Conservation (phyloP, 169 alveolate genomes). For the Hepatocystis sp. region DNA sequence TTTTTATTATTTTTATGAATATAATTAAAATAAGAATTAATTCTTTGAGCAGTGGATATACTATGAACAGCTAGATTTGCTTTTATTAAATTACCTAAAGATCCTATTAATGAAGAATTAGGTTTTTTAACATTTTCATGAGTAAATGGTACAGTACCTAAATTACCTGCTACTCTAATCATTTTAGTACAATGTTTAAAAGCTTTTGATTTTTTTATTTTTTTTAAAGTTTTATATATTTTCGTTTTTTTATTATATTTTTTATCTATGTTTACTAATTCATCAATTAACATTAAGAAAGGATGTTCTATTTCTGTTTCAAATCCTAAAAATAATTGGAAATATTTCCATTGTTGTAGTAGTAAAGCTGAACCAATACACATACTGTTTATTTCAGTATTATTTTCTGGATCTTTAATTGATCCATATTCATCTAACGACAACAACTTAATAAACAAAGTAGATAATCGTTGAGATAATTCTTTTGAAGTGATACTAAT, state of each 20-base stretch:
- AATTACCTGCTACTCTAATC: constrained; percentile 58
- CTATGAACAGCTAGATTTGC: constrained; percentile 30
- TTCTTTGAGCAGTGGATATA: constrained; percentile 32
- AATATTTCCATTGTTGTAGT: constrained; percentile 67
- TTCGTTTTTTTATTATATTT: constrained; percentile 24
- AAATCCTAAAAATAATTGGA: constrained; percentile 30
- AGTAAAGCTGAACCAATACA: constrained; percentile 59
- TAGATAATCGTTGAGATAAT: constrained; percentile 58
- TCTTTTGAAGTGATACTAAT: constrained; percentile 55
- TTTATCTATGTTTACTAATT: constrained; percentile 36
- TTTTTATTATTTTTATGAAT: constrained; percentile 36
- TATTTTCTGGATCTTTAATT: constrained; percentile 13
- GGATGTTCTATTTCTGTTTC: constrained; percentile 62
- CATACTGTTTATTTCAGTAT: constrained; percentile 39
- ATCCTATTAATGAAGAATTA: constrained; percentile 43
- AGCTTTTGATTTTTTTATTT: constrained; percentile 54
- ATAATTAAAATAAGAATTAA: constrained; percentile 50
- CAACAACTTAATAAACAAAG: constrained; percentile 44
- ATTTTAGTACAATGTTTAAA: constrained; percentile 61
- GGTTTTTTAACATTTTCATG: constrained; percentile 69
- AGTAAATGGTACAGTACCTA: constrained; percentile 55
- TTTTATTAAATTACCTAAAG: constrained; percentile 66
- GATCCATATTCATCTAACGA: constrained; percentile 54
- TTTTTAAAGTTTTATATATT: constrained; percentile 4
- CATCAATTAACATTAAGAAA: constrained; percentile 44